Evolutionary conservation across 768 basidiomycete species (phyloP).

Genomic region (Podaxis pistillaris): DNA sequence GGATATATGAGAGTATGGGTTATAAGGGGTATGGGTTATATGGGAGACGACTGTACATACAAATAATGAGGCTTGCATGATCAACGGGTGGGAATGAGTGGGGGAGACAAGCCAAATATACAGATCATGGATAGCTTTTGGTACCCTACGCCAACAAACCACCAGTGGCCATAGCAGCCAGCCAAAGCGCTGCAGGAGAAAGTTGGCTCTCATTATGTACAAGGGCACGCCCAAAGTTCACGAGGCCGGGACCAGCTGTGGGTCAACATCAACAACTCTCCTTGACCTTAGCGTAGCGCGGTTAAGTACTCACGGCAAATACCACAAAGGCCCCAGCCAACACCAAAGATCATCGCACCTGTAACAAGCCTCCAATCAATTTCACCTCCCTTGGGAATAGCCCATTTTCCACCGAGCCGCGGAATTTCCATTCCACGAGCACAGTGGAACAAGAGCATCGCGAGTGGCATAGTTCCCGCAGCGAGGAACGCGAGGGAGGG

Average conservation of each 20-base stretch:
- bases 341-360: constrained; percentile 56
- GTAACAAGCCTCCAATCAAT: constrained; percentile 46
- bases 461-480: constrained; percentile 46
- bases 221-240: constrained; percentile 56
- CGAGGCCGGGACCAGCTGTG: constrained; percentile 59
- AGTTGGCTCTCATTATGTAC: constrained; percentile 32
- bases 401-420: constrained; percentile 43
- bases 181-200: constrained; percentile 36
- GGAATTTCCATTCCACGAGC: constrained; percentile 37
- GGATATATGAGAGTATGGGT: too few species aligned
- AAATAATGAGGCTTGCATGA: too few species aligned
- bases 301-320: constrained; percentile 52
- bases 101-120: too few species aligned
- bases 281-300: not conserved
- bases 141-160: constrained; percentile 33
- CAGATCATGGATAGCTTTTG: too few species aligned
- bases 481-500: constrained; percentile 56
- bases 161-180: constrained; percentile 37
- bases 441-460: constrained; percentile 42
- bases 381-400: constrained; percentile 35
- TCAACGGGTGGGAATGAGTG: too few species aligned
- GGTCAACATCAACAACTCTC: constrained; percentile 1
- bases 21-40: too few species aligned
- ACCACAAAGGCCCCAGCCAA: constrained; percentile 62
- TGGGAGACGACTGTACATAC: too few species aligned